Conservation (phyloP, 768 basidiomycete species). For the Dendrothele bispora region DNA sequence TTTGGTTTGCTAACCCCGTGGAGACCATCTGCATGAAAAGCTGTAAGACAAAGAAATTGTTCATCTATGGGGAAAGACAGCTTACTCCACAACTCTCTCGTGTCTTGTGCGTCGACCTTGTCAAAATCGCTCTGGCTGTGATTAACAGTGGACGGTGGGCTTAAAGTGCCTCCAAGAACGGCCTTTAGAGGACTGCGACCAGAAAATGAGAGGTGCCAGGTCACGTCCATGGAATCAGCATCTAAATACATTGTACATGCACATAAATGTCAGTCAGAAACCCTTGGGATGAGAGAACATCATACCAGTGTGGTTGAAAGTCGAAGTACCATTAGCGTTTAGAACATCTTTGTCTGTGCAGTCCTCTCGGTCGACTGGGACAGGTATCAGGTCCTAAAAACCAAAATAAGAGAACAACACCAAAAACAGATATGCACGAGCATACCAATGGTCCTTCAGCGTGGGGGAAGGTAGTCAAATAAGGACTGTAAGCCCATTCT, state of each 20-base stretch:
- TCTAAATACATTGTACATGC: background rate
- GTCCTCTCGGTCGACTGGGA: background rate
- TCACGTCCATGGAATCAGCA: background rate
- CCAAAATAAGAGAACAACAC: too few species aligned
- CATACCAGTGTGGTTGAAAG: background rate
- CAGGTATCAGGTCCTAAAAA: conserved; percentile 1
- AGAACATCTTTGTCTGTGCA: background rate
- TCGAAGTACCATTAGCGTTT: background rate
- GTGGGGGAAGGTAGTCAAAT: background rate
- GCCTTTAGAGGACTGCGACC: background rate
- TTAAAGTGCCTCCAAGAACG: background rate
- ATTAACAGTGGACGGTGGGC: background rate
- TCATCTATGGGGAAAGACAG: background rate
- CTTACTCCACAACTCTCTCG: conserved; percentile 4
- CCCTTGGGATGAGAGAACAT: background rate
- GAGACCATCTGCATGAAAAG: conserved; percentile 1
- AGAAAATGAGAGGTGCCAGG: conserved; percentile 4
- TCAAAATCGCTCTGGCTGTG: background rate
- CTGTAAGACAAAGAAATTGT: background rate
- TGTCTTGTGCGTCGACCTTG: background rate
- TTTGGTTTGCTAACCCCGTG: background rate
- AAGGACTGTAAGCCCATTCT: conserved; percentile 9
- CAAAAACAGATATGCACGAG: too few species aligned
- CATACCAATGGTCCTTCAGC: conserved; percentile 5
- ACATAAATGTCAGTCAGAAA: background rate